Base-by-base conservation (phyloP, 371 early-diverging fungal species). In the Coemansia sp. region DNA sequence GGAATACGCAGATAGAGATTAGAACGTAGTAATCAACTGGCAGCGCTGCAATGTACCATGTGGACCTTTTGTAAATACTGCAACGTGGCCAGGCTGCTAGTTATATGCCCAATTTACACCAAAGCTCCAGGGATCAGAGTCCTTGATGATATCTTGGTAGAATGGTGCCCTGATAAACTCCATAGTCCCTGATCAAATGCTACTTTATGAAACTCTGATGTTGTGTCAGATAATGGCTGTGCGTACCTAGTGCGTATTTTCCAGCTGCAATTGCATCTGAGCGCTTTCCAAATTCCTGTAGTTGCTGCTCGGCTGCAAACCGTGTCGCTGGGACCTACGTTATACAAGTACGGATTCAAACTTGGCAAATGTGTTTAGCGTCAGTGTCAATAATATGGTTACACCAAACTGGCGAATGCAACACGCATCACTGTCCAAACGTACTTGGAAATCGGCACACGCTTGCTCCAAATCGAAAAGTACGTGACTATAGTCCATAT, bases 401-500 rank as follows among this genome's bases (percentile, higher is more conserved):
- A 21, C 8, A 5, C 12, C 52, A 23, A 12, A 16, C 9, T 18
- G 18, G 11, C 52, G 52, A 11, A 21, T 52, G 52, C 52, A 52
- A 8, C 18, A 18, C 25, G 52, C 21, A 52, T 21, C 11, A 9
- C 23, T 21, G 11, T 11, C 18, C 56, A 4, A 21, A 28, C 50
- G 30, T 72, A 75, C 75, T 64, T 77, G 77, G 7, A 77, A 73
- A 48, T 77, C 74, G 33, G 68, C 74, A 30, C 75, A 77, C 5
- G 77, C 77, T 58, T 77, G 74, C 44, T 77, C 77, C 7, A 77
- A 58, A 12, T 77, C 77, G n/a, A 2, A 53, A 5, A 74, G 65
- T 9, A 65, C 61, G 8, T 62, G 65, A 8, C 50, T 39, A 59
- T 64, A 77, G 51, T 77, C 64, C 77, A 77, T 77, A 33, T 33